Evolutionary conservation across 345 rosid genomes (phyloP).

Genomic region (Euphorbia tirucalli): DNA sequence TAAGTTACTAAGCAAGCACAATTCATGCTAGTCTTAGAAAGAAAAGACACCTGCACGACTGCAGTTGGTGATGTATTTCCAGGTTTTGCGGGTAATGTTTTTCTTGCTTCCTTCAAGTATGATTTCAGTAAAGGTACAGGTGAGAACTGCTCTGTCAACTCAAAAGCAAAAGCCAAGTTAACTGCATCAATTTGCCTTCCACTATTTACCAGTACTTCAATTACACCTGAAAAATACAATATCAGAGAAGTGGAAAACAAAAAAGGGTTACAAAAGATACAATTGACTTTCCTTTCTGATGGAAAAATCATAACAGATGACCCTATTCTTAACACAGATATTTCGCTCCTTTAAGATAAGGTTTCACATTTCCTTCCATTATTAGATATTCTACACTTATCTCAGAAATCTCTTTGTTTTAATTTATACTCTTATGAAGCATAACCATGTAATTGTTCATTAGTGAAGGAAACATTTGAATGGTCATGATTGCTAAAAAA

Average conservation of each 20-base stretch:
- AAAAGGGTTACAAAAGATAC: conserved; percentile 1
- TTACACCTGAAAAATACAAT: conserved; percentile 54
- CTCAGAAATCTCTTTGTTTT: too few species aligned
- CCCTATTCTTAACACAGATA: background rate
- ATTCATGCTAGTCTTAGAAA: background rate
- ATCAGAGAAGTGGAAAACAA: background rate
- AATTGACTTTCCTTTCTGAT: background rate
- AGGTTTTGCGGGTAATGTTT: conserved; percentile 56
- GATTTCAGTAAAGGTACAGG: conserved; percentile 79
- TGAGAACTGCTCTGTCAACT: conserved; percentile 72
- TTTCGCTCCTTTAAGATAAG: background rate
- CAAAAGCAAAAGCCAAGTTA: conserved; percentile 94
- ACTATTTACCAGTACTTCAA: conserved; percentile 71
- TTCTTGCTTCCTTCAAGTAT: conserved; percentile 78
- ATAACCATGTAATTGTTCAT: background rate
- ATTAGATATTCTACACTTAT: too few species aligned
- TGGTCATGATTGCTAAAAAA: background rate
- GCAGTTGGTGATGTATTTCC: conserved; percentile 52
- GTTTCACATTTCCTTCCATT: too few species aligned
- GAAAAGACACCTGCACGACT: conserved; percentile 50
- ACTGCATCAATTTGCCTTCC: conserved; percentile 98
- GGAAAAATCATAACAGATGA: background rate
- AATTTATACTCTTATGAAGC: background rate
- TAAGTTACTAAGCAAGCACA: background rate
- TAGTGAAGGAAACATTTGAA: background rate